Evolutionary conservation across 257 asterid genomes (phyloP).

Genomic region (Solanum chilense): DNA sequence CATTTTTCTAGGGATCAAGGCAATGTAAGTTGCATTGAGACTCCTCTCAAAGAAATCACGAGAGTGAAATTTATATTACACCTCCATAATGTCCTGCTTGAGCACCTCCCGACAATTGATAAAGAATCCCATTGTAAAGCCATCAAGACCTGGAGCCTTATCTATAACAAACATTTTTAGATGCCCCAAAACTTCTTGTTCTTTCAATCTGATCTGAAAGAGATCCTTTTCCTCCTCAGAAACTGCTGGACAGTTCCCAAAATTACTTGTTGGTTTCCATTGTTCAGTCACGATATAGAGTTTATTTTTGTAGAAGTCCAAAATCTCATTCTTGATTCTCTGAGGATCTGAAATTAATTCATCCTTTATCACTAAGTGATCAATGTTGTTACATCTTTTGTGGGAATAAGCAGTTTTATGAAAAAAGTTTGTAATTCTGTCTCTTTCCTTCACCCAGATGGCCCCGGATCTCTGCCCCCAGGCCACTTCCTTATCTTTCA

Average conservation of each 20-base stretch:
- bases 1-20: background rate
- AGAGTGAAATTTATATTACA: background rate
- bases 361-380: background rate
- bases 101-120: background rate
- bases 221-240: background rate
- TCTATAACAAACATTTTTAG: background rate
- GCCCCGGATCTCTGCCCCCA: background rate
- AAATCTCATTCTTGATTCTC: background rate
- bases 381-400: background rate
- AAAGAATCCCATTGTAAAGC: background rate
- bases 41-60: background rate
- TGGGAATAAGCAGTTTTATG: background rate
- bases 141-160: background rate
- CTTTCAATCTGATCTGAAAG: background rate
- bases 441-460: background rate
- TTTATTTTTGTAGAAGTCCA: background rate
- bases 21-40: background rate
- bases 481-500: background rate
- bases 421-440: background rate
- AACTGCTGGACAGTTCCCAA: background rate
- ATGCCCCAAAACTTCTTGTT: background rate
- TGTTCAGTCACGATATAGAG: background rate
- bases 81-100: background rate
- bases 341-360: background rate
- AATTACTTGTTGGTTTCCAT: background rate